phyloP scores from a whole-genome alignment of 228 moss, liverwort and hornwort genomes.

The Sphagnum magellanicum region DNA sequence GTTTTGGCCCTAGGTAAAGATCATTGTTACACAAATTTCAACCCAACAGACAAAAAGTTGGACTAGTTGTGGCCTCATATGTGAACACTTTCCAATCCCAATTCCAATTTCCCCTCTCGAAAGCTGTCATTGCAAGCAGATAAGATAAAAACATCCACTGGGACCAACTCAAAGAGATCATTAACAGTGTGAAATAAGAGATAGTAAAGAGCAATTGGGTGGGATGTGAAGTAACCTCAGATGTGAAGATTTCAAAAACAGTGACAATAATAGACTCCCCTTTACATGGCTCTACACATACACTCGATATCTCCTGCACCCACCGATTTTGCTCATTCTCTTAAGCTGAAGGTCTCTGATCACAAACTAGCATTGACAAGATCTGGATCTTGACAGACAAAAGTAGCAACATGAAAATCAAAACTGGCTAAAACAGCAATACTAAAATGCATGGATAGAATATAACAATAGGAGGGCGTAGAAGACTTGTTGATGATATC shows the following conservation, averaged over 20 bases:
- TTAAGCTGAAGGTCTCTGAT: no score
- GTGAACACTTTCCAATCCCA: no score
- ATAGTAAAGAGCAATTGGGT: no score
- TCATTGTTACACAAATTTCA: background rate
- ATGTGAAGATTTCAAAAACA: conserved; percentile 65
- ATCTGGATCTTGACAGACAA: background rate
- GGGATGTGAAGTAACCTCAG: conserved; percentile 37
- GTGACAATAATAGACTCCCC: conserved; percentile 66
- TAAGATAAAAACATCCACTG: no score
- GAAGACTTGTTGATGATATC: no score
- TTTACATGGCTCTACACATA: conserved; percentile 73
- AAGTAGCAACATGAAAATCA: background rate
- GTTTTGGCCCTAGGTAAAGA: no score
- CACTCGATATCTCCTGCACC: conserved; percentile 84
- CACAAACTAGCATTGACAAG: background rate
- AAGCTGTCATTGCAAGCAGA: no score
- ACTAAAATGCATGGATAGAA: no score
- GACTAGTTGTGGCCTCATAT: no score
- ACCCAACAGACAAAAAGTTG: background rate
- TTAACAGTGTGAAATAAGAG: no score
- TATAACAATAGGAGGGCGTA: no score
- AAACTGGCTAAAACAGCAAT: background rate
- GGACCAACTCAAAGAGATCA: no score
- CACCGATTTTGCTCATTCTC: background rate
- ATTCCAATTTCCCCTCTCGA: background rate